Conservation (phyloP, 139 green algal species). For the Chlamydomonas sphaeroides region DNA sequence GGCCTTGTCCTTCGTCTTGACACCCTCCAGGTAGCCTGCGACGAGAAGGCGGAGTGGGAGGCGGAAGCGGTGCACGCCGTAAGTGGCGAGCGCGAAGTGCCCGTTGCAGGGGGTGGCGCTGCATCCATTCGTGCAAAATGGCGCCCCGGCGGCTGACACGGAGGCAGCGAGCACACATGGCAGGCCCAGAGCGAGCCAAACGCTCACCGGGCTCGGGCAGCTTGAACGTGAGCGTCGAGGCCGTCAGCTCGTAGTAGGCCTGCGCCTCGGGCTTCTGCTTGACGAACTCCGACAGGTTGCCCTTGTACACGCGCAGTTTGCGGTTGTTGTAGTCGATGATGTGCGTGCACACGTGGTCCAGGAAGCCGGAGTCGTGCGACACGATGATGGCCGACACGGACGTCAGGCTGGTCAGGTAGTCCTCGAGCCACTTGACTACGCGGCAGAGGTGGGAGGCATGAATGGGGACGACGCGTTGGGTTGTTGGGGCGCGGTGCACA, state of each 20-base stretch:
- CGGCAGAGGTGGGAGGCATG: too few species aligned
- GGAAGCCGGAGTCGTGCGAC: slow-evolving; percentile 91
- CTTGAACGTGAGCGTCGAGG: slow-evolving; percentile 74
- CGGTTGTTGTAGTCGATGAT: slow-evolving; percentile 92
- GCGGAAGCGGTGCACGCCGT: too few species aligned
- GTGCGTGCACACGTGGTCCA: slow-evolving; percentile 87
- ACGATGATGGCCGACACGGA: slow-evolving; percentile 80
- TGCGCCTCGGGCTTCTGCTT: slow-evolving; percentile 85
- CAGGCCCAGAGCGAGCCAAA: too few species aligned
- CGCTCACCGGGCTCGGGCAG: slow-evolving; percentile 91
- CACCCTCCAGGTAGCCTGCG: slow-evolving; percentile 93
- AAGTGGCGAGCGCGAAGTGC: too few species aligned
- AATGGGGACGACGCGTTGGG: too few species aligned
- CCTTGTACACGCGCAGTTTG: slow-evolving; percentile 85
- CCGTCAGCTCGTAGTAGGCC: slow-evolving; percentile 83
- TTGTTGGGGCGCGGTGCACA: too few species aligned
- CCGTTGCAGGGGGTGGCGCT: too few species aligned
- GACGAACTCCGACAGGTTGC: slow-evolving; percentile 94
- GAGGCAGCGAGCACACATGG: too few species aligned
- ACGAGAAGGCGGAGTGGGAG: too few species aligned
- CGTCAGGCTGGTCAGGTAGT: slow-evolving; percentile 77
- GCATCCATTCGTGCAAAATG: too few species aligned
- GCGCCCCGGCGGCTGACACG: too few species aligned
- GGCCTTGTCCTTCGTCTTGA: slow-evolving; percentile 95
- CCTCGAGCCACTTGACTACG: slow-evolving; percentile 86